A percentile compares a stretch with the other conserved stretches of the same genome.
Evolutionary conservation across 306 rosid genomes (phyloP).

Genomic region (Fragaria ananassa): DNA sequence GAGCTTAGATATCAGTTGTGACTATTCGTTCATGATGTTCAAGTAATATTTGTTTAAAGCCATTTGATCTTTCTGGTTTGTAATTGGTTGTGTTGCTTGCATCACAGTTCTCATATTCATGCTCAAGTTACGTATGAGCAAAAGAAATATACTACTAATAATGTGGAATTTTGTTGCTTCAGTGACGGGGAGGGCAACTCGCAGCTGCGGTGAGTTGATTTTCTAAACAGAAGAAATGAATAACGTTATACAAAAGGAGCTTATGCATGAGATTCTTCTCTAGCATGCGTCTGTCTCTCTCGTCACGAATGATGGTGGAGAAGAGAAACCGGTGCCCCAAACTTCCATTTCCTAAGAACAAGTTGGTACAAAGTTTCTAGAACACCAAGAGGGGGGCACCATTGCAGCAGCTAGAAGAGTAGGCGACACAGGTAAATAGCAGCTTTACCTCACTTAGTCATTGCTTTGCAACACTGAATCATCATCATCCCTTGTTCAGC

Average conservation of each 20-base stretch:
- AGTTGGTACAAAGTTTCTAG: not conserved
- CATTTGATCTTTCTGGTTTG: not conserved
- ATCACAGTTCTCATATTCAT: not conserved
- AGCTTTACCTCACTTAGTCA: not conserved
- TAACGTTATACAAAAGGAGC: not conserved
- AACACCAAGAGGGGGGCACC: not conserved
- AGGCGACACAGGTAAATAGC: not conserved
- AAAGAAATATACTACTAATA: not conserved
- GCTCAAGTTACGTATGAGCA: not conserved
- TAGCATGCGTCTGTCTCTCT: not conserved
- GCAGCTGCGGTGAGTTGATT: not conserved
- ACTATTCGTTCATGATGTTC: not conserved
- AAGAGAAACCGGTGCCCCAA: not conserved
- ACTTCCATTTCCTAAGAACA: not conserved
- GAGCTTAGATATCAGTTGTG: not conserved
- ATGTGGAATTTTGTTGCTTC: not conserved
- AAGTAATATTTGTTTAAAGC: not conserved
- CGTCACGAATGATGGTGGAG: not conserved
- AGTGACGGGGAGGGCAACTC: not conserved
- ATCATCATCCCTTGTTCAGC: slow-evolving; percentile 21
- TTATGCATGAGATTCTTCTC: not conserved
- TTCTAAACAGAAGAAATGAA: not conserved
- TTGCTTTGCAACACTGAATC: not conserved
- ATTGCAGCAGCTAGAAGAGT: not conserved
- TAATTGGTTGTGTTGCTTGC: not conserved